Evolutionary conservation across 1,139 yeast genomes (phyloP), one percentile per base, ranked within the genome.

Genomic region (Diutina mesorugosa): DNA sequence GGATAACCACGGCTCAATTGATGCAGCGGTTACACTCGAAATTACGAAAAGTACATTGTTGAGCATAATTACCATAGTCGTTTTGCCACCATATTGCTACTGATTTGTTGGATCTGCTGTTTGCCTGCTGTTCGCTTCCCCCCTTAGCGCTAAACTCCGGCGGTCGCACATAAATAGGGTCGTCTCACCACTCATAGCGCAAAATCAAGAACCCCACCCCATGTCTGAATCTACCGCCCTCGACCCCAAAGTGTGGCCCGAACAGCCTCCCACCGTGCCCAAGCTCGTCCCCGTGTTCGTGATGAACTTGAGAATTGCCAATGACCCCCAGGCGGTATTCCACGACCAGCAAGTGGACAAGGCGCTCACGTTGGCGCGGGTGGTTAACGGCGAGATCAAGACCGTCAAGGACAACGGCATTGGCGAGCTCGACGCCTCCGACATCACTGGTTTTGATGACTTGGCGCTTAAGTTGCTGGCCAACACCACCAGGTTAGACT

Each of bases 391-490:
- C 8, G 45, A 30, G 10, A 18, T 50, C 9, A 50, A 32, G 41
- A 18, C 53, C 1, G 21, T 50, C 45, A 10, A n/a, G 9, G 47
- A 45, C 26, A 50, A 50, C 12, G 53, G 32, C 21, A 50, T 50
- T 32, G 53, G 53, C 8, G 53, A 50, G 28, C 32, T 50, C 32
- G 53, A 30, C 14, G 45, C 32, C 7, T 12, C 45, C 5, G 45
- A 28, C 21, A 41, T 51, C 12, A 41, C 46, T 28, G 85, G 86
- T 12, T 67, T 69, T 59, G 86, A 81, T 61, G 79, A 79, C 56
- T 68, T 81, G 61, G 70, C 74, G 35, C 66, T 72, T 21, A 65
- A 65, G 47, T 58, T 66, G 21, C 63, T 67, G 2, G 68, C 71
- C 7, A 63, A 68, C 1, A 66, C 67, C 45, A 69, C 74, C 30